These are phyloP conservation scores for Penicillium taxi DNA, from an alignment of 495 filamentous ascomycete species.

Conservation along the genomic window DNA sequence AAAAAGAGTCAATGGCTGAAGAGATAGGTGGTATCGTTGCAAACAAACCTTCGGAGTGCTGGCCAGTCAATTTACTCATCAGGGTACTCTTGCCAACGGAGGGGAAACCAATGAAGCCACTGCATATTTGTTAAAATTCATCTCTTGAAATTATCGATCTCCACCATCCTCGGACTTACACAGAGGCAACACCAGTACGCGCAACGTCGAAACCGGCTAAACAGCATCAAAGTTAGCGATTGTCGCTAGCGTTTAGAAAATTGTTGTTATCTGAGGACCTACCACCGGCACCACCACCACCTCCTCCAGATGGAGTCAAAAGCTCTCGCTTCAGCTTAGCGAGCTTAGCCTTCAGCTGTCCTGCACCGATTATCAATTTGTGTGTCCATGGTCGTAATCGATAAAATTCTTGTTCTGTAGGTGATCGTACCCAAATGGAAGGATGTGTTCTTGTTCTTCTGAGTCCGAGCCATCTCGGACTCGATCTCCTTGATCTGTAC, in stretches of 20 bases:
- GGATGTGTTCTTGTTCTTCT: slow-evolving; percentile 97
- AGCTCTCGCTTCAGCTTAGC: slow-evolving; percentile 96
- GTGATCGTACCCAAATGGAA: slow-evolving; percentile 57
- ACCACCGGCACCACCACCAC: slow-evolving; percentile 73
- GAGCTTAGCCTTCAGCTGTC: slow-evolving; percentile 96
- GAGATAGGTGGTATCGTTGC: not conserved
- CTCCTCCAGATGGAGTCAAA: slow-evolving; percentile 71
- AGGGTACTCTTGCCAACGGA: slow-evolving; percentile 97
- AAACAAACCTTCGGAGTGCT: slow-evolving; percentile 75
- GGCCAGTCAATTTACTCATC: slow-evolving; percentile 88
- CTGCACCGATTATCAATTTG: slow-evolving; percentile 35
- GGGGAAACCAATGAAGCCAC: slow-evolving; percentile 69
- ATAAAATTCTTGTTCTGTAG: slow-evolving; percentile 1
- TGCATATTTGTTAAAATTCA: slow-evolving; percentile 9
- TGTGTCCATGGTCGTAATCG: slow-evolving; percentile 3
- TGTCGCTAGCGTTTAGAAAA: too few relatives aligned
- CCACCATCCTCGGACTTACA: slow-evolving; percentile 49
- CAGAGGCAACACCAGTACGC: slow-evolving; percentile 91
- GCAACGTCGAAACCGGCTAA: slow-evolving; percentile 93
- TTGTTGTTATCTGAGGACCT: slow-evolving; percentile 21
- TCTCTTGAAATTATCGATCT: not conserved
- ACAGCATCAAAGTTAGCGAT: slow-evolving; percentile 19
- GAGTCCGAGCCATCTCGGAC: slow-evolving; percentile 93
- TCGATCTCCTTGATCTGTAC: slow-evolving; percentile 94
- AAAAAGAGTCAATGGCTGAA: slow-evolving; percentile 12